phyloP scores from a whole-genome alignment of 2,329 filamentous ascomycete species.

The Gaeumannomyces tritici region DNA sequence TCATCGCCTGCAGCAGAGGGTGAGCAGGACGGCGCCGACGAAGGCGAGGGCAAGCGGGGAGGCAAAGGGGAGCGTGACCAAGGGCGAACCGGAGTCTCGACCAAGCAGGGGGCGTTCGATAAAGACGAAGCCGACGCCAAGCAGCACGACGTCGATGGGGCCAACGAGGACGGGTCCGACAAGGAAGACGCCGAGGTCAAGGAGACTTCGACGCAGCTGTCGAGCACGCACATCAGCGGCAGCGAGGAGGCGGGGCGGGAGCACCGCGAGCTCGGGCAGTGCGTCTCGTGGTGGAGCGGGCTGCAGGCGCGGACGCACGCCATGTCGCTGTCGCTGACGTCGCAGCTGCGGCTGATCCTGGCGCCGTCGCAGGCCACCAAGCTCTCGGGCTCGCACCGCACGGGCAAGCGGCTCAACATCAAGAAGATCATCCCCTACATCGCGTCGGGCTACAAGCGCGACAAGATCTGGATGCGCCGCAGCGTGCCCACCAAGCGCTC shows the following conservation, averaged over 20 bases:
- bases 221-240: slow-evolving; percentile 59
- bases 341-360: slow-evolving; percentile 91
- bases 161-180: slow-evolving; percentile 36
- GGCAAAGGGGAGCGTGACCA: slow-evolving; percentile 39
- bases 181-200: slow-evolving; percentile 38
- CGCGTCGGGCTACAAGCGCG: slow-evolving; percentile 92
- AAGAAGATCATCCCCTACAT: slow-evolving; percentile 99
- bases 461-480: slow-evolving; percentile 99
- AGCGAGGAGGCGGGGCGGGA: slow-evolving; percentile 23
- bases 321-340: slow-evolving; percentile 80
- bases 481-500: slow-evolving; percentile 83
- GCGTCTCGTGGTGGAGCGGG: slow-evolving; percentile 71
- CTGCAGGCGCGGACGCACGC: slow-evolving; percentile 80
- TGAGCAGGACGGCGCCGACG: slow-evolving; percentile 23
- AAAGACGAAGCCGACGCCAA: slow-evolving; percentile 25
- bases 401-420: slow-evolving; percentile 96
- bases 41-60: slow-evolving; percentile 26
- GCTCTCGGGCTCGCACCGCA: slow-evolving; percentile 91
- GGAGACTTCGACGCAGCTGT: slow-evolving; percentile 53
- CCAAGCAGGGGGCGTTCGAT: slow-evolving; percentile 48
- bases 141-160: slow-evolving; percentile 29
- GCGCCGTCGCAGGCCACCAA: slow-evolving; percentile 92
- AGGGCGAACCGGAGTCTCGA: slow-evolving; percentile 49
- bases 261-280: slow-evolving; percentile 39
- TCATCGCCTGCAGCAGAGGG: slow-evolving; percentile 25